phyloP scores from a whole-genome alignment of 805 yeast species.

The Wickerhamomyces subpelliculosus region DNA sequence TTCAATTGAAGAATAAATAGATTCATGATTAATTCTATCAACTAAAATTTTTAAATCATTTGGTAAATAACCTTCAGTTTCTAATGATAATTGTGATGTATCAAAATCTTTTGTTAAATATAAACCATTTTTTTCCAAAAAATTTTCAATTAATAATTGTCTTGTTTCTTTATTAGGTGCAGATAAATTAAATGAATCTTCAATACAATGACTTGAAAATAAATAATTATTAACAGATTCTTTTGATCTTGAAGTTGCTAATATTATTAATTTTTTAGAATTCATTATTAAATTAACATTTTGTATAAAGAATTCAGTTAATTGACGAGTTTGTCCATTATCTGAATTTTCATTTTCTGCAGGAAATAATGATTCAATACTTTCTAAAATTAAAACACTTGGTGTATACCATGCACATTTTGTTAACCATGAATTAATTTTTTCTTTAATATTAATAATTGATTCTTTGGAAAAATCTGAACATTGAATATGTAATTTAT shows the following conservation, averaged over 20 bases:
- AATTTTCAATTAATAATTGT: conserved; percentile 31
- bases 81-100: conserved; percentile 47
- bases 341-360: conserved; percentile 55
- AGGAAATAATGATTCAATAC: conserved; percentile 65
- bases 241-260: conserved; percentile 59
- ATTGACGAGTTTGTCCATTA: conserved; percentile 52
- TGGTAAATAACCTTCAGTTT: conserved; percentile 87
- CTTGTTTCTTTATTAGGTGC: conserved; percentile 69
- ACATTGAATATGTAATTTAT: conserved; percentile 46
- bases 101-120: conserved; percentile 34
- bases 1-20: conserved; percentile 13
- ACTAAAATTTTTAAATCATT: conserved; percentile 66
- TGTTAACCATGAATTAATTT: conserved; percentile 36
- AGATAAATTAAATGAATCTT: conserved; percentile 48
- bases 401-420: conserved; percentile 75
- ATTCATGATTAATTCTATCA: conserved; percentile 61
- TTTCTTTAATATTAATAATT: conserved; percentile 36
- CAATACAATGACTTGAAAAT: conserved; percentile 64
- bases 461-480: conserved; percentile 51
- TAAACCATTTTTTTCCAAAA: conserved; percentile 19
- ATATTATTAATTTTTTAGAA: conserved; percentile 42
- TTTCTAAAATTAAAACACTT: conserved; percentile 66
- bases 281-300: conserved; percentile 33
- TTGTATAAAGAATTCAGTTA: conserved; percentile 53
- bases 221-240: conserved; percentile 57